Conservation (phyloP, 2,329 filamentous ascomycete species). For the Aspergillus ibericus region DNA sequence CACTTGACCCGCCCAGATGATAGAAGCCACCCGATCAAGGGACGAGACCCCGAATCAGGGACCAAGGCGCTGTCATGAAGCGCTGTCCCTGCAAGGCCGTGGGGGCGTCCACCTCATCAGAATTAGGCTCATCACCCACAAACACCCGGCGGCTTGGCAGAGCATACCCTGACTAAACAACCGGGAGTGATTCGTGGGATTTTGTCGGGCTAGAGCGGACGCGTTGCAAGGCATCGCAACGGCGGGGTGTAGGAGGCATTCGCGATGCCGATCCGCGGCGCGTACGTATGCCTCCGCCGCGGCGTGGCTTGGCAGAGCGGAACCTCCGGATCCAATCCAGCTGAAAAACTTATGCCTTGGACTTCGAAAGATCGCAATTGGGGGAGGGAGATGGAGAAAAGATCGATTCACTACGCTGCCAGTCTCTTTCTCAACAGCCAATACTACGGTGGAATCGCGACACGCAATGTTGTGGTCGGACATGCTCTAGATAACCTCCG, state of each 20-base stretch:
- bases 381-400: no score
- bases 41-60: neutral
- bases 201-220: neutral
- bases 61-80: neutral
- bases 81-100: conserved; percentile 1
- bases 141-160: conserved; percentile 13
- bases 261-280: neutral
- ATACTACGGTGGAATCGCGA: no score
- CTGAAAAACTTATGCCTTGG: neutral
- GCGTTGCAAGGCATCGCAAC: neutral
- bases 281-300: neutral
- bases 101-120: neutral
- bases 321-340: neutral
- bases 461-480: no score
- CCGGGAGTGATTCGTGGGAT: neutral
- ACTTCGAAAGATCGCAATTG: neutral
- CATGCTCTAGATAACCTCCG: no score
- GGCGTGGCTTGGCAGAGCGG: conserved; percentile 9
- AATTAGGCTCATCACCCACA: conserved; percentile 8
- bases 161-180: neutral
- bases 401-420: no score
- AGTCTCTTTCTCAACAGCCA: no score
- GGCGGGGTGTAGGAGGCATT: neutral
- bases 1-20: no score
- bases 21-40: no score